Base-by-base conservation (phyloP, 495 filamentous ascomycete genomes). In the Melanomma pulvis-pyrius region DNA sequence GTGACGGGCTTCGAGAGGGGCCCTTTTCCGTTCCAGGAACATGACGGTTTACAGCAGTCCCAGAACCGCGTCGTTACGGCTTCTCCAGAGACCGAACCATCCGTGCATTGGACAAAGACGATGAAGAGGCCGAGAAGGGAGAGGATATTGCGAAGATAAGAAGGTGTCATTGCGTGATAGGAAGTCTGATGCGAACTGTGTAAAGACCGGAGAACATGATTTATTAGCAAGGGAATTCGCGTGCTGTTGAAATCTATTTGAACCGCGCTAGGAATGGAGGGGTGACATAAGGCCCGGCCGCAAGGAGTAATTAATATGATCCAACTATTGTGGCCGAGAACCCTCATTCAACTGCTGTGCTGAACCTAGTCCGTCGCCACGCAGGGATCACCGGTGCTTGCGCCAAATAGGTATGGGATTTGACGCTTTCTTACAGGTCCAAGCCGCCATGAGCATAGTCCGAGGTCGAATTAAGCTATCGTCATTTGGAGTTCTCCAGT, bases 41-140 rank as follows among this genome's bases (percentile, higher is more conserved):
- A 90, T 54, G 80, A 83, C 51, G 86, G 81, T 77, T 89, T 88
- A 79, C 85, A 88, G 78, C 86, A 87, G 74, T 88, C 86, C 86
- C 86, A 89, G 78, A 88, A 88, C 29, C 86, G 81, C 26, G 84
- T 87, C 26, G 86, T 87, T 52, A 76, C 79, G 46, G 71, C 68
- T 57, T 48, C 52, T n/a, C 67, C 61, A 28, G 54, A 48, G 47
- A 39, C 34, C 11, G 41, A 28, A 57, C 57, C 46, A 54, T 56
- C 19, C 52, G 46, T 17, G 61, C 69, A 25, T 52, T 28, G 29
- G 57, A 52, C 69, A 44, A 64, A 62, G 54, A 71, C 63, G 12
- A 71, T 39, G 24, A 78, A 71, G 15, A 87, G 82, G 71, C 88
- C 88, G 47, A 86, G 79, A 30, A 83, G 77, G 29, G 92, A 90